Conservation (phyloP, 768 basidiomycete genomes). For the Mycena galopus region DNA sequence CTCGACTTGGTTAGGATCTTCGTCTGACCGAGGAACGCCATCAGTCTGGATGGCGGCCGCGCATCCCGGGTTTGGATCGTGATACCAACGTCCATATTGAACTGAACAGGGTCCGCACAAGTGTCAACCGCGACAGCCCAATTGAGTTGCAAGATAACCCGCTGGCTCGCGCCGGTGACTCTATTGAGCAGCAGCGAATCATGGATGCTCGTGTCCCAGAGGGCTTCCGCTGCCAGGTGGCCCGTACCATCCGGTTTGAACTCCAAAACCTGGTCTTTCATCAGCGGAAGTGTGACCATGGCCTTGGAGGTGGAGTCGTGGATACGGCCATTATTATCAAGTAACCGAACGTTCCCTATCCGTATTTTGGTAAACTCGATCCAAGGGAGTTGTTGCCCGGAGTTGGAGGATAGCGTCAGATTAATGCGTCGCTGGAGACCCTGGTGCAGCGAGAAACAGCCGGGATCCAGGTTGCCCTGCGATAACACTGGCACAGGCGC, state of each 20-base stretch:
- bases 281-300: conserved; percentile 78
- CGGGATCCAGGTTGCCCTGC: conserved; percentile 80
- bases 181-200: conserved; percentile 88
- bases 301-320: conserved; percentile 83
- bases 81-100: conserved; percentile 89
- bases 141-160: conserved; percentile 81
- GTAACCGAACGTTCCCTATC: conserved; percentile 85
- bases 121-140: conserved; percentile 88
- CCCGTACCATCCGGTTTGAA: conserved; percentile 91
- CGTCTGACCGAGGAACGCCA: conserved; percentile 81
- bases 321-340: conserved; percentile 86
- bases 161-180: conserved; percentile 82
- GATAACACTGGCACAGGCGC: conserved; percentile 86
- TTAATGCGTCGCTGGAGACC: conserved; percentile 90
- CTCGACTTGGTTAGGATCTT: conserved; percentile 85
- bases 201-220: conserved; percentile 96
- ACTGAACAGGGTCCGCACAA: conserved; percentile 88
- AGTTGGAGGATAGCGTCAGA: conserved; percentile 85
- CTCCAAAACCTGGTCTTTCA: conserved; percentile 78
- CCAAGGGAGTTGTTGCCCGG: conserved; percentile 93
- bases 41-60: conserved; percentile 81
- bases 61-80: conserved; percentile 89
- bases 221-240: conserved; percentile 71
- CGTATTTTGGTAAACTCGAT: conserved; percentile 80
- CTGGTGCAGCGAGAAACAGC: conserved; percentile 91